These are phyloP conservation scores for Annona cherimola DNA, from an alignment of 164 flowering plant genomes.

Conservation along the genomic window DNA sequence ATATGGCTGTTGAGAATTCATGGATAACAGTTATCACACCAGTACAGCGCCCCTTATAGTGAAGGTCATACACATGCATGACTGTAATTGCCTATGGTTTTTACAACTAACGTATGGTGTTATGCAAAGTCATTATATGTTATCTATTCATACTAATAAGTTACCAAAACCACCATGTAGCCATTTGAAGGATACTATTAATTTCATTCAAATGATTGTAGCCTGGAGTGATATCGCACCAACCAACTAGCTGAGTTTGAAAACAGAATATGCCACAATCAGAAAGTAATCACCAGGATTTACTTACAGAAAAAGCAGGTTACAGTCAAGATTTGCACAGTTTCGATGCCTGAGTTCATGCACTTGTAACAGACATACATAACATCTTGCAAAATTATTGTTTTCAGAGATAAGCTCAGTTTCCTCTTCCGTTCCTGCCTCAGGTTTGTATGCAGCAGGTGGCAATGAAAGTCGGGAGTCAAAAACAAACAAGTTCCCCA, in stretches of 20 bases:
- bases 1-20: no score
- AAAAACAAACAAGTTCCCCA: slow-evolving; percentile 83
- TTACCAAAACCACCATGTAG: neutral
- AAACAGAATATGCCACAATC: neutral
- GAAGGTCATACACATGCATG: neutral
- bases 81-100: neutral
- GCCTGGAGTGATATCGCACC: no score
- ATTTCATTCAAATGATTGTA: neutral
- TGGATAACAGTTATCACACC: neutral
- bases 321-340: slow-evolving; percentile 95
- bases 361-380: slow-evolving; percentile 55
- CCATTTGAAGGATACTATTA: neutral
- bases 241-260: neutral
- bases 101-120: neutral
- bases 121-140: neutral
- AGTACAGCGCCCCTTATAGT: neutral
- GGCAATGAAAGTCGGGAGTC: slow-evolving; percentile 91
- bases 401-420: slow-evolving; percentile 19
- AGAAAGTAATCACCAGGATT: slow-evolving; percentile 4
- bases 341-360: slow-evolving; percentile 71
- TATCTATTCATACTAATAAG: neutral
- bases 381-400: slow-evolving; percentile 56
- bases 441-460: slow-evolving; percentile 63
- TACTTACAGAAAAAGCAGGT: slow-evolving; percentile 84
- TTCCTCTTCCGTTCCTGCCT: slow-evolving; percentile 17